Evolutionary conservation across 2,329 filamentous ascomycete species (phyloP), one percentile per base, ranked within the genome.

Genomic region (Ceratocystis cubensis): DNA sequence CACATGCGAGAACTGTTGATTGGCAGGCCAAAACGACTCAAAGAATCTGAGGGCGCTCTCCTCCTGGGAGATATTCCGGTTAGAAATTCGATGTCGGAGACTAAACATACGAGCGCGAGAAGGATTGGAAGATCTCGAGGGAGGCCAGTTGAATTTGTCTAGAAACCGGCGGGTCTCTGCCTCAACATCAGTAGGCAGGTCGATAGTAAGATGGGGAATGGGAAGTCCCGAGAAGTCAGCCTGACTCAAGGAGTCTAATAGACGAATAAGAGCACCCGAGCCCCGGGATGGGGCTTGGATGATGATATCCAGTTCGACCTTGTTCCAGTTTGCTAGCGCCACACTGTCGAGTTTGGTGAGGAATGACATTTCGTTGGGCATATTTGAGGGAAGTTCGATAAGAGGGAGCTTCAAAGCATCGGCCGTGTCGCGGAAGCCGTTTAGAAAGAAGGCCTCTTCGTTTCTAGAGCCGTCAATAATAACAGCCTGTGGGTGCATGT

Each of bases 1-100:
- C 1, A 96, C 83, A 73, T 96, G 91, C 8, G 87, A 86, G 64
- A 84, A 76, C 1, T 75, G 73, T 4, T 84, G 79, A 67, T 84
- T 79, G 2, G 79, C 76, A 1, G 94, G 92, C 81, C 91, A 97
- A 74, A 96, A 96, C 0, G 89, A 88, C 76, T 97, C 92, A 4
- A 96, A 77, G 67, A 93, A 89, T 28, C 87, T 85, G 17, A 87
- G 79, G 0, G 90, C 86, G 66, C 87, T 86, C 70, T 92, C 87
- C 69, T 88, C 84, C 56, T 88, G 81, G 5, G 80, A 84, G 69
- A 87, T 72, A 61, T 78, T 79, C 61, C 81, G 78, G 46, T 79
- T 79, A 10, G 83, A 78, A 56, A 96, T 86, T 37, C 90, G 87
- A 69, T 89, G 90, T 30, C 88, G 85, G 20, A 97, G 76, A 0